A percentile compares a stretch with the other conserved stretches of the same genome.
Conservation (phyloP, 2,329 filamentous ascomycete genomes). For the Pestalotiopsis sp. region DNA sequence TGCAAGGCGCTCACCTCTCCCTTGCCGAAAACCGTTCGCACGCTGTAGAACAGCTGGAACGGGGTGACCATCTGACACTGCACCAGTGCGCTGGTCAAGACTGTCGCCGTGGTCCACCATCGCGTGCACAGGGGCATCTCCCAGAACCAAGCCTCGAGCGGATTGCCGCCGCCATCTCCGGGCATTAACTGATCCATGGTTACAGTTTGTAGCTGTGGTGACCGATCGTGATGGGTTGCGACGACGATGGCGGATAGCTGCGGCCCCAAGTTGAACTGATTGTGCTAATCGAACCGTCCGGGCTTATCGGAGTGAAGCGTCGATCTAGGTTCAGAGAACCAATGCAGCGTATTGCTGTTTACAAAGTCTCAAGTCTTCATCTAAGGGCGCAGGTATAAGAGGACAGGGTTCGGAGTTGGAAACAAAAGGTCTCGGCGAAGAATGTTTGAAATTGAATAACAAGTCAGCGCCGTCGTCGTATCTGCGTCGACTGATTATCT, state of each 20-base stretch:
- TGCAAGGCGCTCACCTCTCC: slow-evolving; percentile 78
- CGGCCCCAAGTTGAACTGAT: background rate
- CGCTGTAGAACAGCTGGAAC: slow-evolving; percentile 97
- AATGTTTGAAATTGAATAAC: background rate
- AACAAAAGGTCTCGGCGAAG: background rate
- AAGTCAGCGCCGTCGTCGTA: background rate
- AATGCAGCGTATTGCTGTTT: background rate
- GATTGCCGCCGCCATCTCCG: slow-evolving; percentile 65
- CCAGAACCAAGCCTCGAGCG: slow-evolving; percentile 97
- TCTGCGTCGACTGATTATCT: slow-evolving; percentile 6
- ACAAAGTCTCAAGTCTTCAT: background rate
- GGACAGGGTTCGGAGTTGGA: background rate
- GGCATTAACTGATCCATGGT: slow-evolving; percentile 60
- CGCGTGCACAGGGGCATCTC: slow-evolving; percentile 96
- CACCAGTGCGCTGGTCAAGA: slow-evolving; percentile 84
- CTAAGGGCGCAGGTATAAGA: background rate
- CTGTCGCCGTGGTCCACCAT: slow-evolving; percentile 94
- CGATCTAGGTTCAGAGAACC: background rate
- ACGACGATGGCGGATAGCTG: background rate
- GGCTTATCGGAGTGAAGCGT: background rate
- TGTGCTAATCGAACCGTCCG: background rate
- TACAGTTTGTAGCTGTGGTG: background rate
- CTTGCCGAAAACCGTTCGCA: slow-evolving; percentile 86
- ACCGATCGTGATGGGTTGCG: background rate
- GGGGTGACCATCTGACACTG: slow-evolving; percentile 92